These are phyloP conservation scores for Isatis tinctoria DNA, from an alignment of 345 rosid species.

Conservation along the genomic window DNA sequence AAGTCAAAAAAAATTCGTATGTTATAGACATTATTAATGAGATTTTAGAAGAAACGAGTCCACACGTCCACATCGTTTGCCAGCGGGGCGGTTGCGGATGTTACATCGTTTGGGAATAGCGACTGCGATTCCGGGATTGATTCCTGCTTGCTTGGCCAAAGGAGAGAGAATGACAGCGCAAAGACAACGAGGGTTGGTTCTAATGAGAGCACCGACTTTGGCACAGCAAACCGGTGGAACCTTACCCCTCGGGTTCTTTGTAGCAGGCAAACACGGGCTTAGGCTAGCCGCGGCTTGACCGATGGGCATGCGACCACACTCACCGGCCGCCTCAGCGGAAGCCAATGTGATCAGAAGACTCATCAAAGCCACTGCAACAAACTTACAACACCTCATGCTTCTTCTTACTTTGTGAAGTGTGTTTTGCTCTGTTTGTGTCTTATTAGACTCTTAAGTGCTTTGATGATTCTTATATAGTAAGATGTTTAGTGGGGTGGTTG, in stretches of 20 bases:
- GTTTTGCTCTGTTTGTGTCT: slow-evolving; percentile 9
- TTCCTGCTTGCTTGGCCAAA: slow-evolving; percentile 69
- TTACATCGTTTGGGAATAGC: slow-evolving; percentile 79
- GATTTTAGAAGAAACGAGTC: background rate
- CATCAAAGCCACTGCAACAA: slow-evolving; percentile 28
- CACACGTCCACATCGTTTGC: slow-evolving; percentile 88
- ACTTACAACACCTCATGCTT: slow-evolving; percentile 28
- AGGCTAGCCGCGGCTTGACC: slow-evolving; percentile 62
- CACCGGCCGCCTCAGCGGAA: slow-evolving; percentile 47
- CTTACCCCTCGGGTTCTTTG: slow-evolving; percentile 41
- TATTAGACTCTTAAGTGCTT: slow-evolving; percentile 1
- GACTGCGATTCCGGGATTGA: slow-evolving; percentile 71
- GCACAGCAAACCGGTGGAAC: slow-evolving; percentile 71
- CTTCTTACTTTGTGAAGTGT: background rate
- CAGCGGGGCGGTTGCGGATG: slow-evolving; percentile 60
- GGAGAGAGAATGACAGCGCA: slow-evolving; percentile 79
- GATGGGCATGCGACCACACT: slow-evolving; percentile 70
- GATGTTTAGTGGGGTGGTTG: slow-evolving; percentile 33
- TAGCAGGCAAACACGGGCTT: slow-evolving; percentile 70
- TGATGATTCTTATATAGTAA: slow-evolving; percentile 23
- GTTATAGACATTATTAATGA: background rate
- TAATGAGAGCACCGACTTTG: slow-evolving; percentile 59
- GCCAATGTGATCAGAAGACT: slow-evolving; percentile 27
- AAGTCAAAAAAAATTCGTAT: background rate
- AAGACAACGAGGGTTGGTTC: slow-evolving; percentile 67